Base-by-base conservation (phyloP, 2,329 filamentous ascomycete species). In the Exophiala bonariae region DNA sequence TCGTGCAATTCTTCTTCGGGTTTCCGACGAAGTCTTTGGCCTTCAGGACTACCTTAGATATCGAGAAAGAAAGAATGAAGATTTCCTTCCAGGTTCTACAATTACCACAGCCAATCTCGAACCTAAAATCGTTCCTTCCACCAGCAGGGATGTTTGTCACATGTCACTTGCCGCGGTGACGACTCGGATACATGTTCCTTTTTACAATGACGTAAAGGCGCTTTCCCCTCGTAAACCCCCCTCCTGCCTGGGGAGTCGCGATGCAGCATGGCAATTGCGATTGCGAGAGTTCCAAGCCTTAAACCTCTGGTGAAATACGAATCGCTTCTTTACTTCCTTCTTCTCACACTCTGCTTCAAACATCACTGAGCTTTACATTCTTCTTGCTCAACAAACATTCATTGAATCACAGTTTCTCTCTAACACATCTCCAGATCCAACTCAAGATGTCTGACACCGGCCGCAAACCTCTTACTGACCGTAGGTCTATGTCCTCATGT, bases 401-500 rank as follows among this genome's bases (percentile, higher is more conserved):
- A 26, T 6, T 26, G 6, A 26, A 6, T 11, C 11, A 28, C 26
- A 18, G 42, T 30, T 17, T 39, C 42, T 26, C 26, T 39, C 31
- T 16, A 30, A 23, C 11, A 11, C 28, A 41, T 37, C 5, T 6
- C 31, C 10, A 31, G 30, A 26, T 26, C 47, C 9, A 33, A 23
- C 59, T 50, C 32, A 63, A 62, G 60, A 61, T 50, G 63, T 79
- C 81, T 75, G 81, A 83, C 69, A 44, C 67, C 59, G 75, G 73
- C 62, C 80, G 81, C 78, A 83, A 84, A 70, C 79, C 81, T 68
- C 75, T 81, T 67, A 61, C 66, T 58, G 73, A 72, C 64, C 79
- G 52, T 55, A 44, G 11, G 52, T 52, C n/a, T 22, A 17, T 3
- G 17, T 6, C 13, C 28, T 19, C 16, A 17, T 18, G 16, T 9